Conservation (phyloP, 805 yeast genomes). For the Maudiozyma serrabonitensis region DNA sequence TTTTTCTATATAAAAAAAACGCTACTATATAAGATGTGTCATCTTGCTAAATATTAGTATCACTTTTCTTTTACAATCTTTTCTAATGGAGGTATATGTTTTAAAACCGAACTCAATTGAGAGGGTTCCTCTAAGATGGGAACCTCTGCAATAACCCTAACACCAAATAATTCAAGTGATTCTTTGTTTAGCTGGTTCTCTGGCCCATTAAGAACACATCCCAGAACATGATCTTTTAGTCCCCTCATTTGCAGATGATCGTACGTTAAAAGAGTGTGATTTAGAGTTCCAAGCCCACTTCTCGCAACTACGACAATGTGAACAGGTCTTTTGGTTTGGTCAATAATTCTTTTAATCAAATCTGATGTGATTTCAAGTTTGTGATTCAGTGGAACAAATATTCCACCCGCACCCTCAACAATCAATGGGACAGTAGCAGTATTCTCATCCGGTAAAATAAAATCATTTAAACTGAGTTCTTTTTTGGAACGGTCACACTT, state of each 20-base stretch:
- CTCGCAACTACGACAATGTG: slow-evolving; percentile 23
- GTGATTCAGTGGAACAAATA: slow-evolving; percentile 23
- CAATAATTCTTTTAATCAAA: slow-evolving; percentile 11
- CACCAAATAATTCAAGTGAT: slow-evolving; percentile 15
- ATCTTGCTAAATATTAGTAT: no score
- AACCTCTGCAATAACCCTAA: slow-evolving; percentile 23
- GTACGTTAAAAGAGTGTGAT: slow-evolving; percentile 24
- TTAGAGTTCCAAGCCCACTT: slow-evolving; percentile 25
- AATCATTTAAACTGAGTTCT: slow-evolving; percentile 10
- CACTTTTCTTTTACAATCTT: not conserved
- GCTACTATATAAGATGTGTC: no score
- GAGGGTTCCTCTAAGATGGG: slow-evolving; percentile 14
- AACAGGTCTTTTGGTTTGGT: slow-evolving; percentile 7
- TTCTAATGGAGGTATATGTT: not conserved
- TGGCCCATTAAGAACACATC: slow-evolving; percentile 22
- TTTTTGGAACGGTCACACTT: slow-evolving; percentile 9
- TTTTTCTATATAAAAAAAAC: no score
- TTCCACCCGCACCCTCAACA: slow-evolving; percentile 28
- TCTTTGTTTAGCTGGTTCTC: slow-evolving; percentile 15
- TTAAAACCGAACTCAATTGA: not conserved
- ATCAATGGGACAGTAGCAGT: slow-evolving; percentile 10
- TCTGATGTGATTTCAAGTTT: slow-evolving; percentile 19
- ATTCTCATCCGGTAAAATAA: slow-evolving; percentile 12
- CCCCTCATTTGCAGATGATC: slow-evolving; percentile 17
- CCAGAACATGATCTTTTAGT: slow-evolving; percentile 11